Evolutionary conservation across 768 basidiomycete genomes (phyloP), one percentile per base, ranked within the genome.

Genomic region (Panellus pusillus): DNA sequence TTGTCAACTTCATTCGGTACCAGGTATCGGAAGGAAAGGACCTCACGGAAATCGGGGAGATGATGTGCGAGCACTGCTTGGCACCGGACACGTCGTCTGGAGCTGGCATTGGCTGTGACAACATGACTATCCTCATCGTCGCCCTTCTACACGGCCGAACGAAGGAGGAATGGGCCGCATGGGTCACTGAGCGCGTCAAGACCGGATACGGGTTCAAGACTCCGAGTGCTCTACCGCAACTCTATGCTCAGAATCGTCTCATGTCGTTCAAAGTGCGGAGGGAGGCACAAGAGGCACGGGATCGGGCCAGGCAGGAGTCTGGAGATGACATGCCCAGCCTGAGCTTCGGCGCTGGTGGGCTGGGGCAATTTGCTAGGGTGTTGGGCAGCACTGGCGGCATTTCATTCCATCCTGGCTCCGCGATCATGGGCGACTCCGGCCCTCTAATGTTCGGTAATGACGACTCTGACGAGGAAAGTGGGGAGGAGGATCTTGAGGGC

Each of bases 71-170:
- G 54, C 87, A 89, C 61, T 98, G 97, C 65, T 79, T 98, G 43
- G 95, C 97, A 19, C 95, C 95, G 1, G 93, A 97, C 67, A 91
- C 91, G 1, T 87, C 88, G 19, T 89, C 89, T 32, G 91, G 91
- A 44, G 84, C 84, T 40, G 97, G 97, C 12, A 91, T 98, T 58
- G 97, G 97, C 17, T 98, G 96, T 68, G 97, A 99, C 74, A 98
- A 99, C 75, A 99, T 99, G 97, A 99, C 97, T 0, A 76, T 97
- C 44, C 79, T 98, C 61, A 82, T 99, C 47, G 81, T 98, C 52
- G 97, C 92, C 7, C 70, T 99, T 41, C 79, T 95, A 29, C 81
- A 89, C 57, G 95, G 91, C 37, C 84, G 85, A 55, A 90, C 92
- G n/a, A 83, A 87, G 68, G 88, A 91, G 60, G 85, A 94, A 66